Conservation (phyloP, 129 eudicot species). For the Centrapalus pauciflorus region DNA sequence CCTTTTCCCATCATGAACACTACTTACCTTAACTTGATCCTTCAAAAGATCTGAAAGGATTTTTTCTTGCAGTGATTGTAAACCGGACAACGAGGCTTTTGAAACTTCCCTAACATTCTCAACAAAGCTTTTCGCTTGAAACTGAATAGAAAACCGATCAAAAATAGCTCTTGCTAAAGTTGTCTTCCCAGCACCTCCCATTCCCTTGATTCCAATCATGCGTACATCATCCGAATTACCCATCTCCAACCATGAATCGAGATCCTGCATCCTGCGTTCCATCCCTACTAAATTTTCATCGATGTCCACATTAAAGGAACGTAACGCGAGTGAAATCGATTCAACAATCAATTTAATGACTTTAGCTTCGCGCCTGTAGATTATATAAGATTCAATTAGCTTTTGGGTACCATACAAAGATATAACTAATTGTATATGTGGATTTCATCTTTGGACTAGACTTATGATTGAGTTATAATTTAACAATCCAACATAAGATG, state of each 20-base stretch:
- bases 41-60: neutral
- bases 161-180: slow-evolving; percentile 5
- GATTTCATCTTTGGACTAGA: too few species aligned
- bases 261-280: neutral
- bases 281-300: neutral
- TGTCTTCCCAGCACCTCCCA: slow-evolving; percentile 2
- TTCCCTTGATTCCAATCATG: slow-evolving; percentile 3
- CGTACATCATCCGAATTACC: neutral
- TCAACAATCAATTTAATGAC: too few species aligned
- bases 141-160: neutral
- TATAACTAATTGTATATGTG: too few species aligned
- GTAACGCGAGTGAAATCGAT: slow-evolving; percentile 2
- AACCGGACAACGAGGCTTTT: neutral
- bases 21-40: neutral
- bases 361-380: too few species aligned
- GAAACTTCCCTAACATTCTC: neutral
- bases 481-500: too few species aligned
- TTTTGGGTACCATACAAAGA: too few species aligned
- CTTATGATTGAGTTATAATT: too few species aligned
- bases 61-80: neutral
- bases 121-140: neutral
- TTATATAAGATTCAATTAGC: too few species aligned
- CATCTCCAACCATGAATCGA: neutral
- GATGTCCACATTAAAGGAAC: neutral
- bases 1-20: neutral